Base-by-base conservation (phyloP, 768 basidiomycete species). In the Dictyophora rubrovolvata region DNA sequence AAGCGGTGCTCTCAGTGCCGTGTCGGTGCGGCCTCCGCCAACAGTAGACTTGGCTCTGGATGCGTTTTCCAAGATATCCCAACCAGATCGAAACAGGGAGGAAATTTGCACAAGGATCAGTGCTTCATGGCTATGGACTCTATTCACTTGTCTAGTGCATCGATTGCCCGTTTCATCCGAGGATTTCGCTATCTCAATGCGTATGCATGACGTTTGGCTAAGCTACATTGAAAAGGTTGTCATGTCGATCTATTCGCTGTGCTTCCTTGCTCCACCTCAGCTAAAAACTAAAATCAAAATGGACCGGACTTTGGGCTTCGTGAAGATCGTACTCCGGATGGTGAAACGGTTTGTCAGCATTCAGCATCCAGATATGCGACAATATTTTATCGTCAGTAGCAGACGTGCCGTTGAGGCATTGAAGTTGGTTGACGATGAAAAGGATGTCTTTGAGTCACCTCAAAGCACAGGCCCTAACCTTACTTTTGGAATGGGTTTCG, bases 401-500 rank as follows among this genome's bases (percentile, higher is more conserved):
- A 80, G 85, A 60, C 77, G 90, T 61, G 82, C 82, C 7, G 75
- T 89, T 35, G 90, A 93, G 69, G 76, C 86, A 2, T 76, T 90
- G 78, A 89, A 89, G 69, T 71, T 89, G 36, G 72, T 93, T 57
- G 89, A 93, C 68, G 86, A 84, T 62, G 83, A 76, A 10, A 80
- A 82, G 63, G 89, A 92, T 67, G 75, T 80, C 37, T 87, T 89
- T 63, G 89, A 89, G 66, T 80, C 78, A 5, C 75, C 83, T 2
- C 82, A 85, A 62, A 70, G 82, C 18, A 73, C 77, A 17, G 71
- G 73, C 18, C 78, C 88, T 5, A 79, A 81, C 3, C 76, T 92
- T 54, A 76, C 86, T 5, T 92, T 90, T 68, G 89, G 89, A n/a
- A 87, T 92, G 79, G 89, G 87, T 14, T 90, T 86, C 65, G 82